A percentile compares a stretch with the other conserved stretches of the same genome.
phyloP scores from a whole-genome alignment of 2,329 filamentous ascomycete genomes.

The Colletotrichum sp. region DNA sequence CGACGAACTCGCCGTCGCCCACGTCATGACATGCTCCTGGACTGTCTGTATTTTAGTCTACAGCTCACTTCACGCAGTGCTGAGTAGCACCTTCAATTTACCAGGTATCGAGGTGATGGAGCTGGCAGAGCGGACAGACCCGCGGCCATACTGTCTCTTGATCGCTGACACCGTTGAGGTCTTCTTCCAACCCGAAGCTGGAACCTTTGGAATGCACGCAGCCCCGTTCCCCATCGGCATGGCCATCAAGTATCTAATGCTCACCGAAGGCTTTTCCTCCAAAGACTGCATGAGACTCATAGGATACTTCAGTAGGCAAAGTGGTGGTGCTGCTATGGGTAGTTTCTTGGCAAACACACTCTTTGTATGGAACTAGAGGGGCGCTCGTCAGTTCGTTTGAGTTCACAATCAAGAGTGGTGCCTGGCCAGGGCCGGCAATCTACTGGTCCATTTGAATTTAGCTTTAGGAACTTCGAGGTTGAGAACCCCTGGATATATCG shows the following conservation, averaged over 20 bases:
- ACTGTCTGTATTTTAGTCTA: conserved; percentile 5
- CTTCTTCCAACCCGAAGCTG: conserved; percentile 7
- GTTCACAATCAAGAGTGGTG: neutral
- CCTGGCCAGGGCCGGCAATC: neutral
- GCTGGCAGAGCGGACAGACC: neutral
- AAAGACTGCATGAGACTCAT: neutral
- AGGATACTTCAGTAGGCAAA: neutral
- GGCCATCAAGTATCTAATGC: conserved; percentile 6
- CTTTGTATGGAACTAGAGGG: neutral
- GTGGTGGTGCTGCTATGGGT: neutral
- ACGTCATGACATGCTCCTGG: conserved; percentile 8
- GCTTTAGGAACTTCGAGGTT: neutral
- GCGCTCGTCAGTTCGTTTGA: neutral
- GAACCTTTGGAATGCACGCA: conserved; percentile 1
- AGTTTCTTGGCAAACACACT: neutral
- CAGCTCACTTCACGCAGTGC: neutral
- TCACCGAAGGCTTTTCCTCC: neutral
- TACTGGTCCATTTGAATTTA: neutral
- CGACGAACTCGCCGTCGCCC: conserved; percentile 5
- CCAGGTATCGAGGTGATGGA: neutral
- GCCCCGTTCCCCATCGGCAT: conserved; percentile 10
- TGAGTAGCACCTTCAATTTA: neutral
- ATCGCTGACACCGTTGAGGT: conserved; percentile 10
- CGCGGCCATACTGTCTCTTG: neutral
- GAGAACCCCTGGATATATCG: neutral